Evolutionary conservation across 495 filamentous ascomycete genomes (phyloP).

Genomic region (Staphylotrichum tortipilum): DNA sequence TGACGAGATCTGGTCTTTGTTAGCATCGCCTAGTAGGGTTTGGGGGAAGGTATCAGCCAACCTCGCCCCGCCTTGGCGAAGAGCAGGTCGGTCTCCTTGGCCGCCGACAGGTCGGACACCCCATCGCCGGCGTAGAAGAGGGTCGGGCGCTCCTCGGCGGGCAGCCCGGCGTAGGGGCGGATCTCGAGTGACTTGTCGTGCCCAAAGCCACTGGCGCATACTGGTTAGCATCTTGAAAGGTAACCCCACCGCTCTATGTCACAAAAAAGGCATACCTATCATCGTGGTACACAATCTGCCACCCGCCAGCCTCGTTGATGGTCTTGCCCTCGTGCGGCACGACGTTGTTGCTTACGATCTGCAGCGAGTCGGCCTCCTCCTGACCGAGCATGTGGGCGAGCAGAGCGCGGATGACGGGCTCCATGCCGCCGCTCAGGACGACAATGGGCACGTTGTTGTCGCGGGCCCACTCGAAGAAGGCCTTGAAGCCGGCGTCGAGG

Average conservation of each 20-base stretch:
- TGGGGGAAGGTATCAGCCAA: constrained; percentile 30
- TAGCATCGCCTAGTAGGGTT: constrained; percentile 1
- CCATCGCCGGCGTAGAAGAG: constrained; percentile 89
- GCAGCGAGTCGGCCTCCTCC: constrained; percentile 59
- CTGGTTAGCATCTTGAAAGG: constrained; percentile 6
- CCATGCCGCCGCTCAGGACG: constrained; percentile 84
- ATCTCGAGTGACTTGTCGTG: constrained; percentile 92
- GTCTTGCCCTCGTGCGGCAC: constrained; percentile 51
- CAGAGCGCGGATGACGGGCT: constrained; percentile 77
- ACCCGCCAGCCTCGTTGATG: constrained; percentile 69
- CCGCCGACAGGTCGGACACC: constrained; percentile 80
- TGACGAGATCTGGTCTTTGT: constrained; percentile 57
- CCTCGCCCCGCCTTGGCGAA: constrained; percentile 87
- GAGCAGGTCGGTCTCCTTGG: constrained; percentile 76
- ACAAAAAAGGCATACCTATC: constrained; percentile 49
- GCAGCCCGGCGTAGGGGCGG: constrained; percentile 68
- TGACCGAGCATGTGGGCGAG: constrained; percentile 68
- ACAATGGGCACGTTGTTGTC: constrained; percentile 84
- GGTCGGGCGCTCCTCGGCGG: constrained; percentile 54
- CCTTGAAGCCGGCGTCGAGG: constrained; percentile 74
- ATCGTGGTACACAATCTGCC: constrained; percentile 83
- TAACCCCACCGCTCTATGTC: background rate
- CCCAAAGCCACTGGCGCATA: constrained; percentile 59
- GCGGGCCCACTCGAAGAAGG: constrained; percentile 74
- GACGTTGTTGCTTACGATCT: constrained; percentile 80